These are phyloP conservation scores for Chlamydomonas eustigma DNA, from an alignment of 139 green algal genomes.

Conservation along the genomic window DNA sequence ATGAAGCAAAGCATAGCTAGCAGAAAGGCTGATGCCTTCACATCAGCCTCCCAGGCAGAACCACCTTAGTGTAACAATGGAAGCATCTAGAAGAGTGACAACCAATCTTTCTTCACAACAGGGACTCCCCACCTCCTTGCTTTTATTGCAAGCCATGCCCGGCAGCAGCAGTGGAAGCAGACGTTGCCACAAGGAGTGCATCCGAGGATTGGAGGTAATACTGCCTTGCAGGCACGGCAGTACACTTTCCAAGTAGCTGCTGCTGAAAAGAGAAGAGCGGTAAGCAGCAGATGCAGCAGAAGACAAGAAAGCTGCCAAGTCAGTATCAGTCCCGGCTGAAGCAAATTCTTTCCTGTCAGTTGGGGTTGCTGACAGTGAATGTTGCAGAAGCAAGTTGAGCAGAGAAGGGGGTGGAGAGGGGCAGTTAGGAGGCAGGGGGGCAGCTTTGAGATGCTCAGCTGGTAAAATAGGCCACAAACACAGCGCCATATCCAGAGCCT, in stretches of 20 bases:
- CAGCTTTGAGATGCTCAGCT: slow-evolving; percentile 15
- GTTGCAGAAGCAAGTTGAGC: background rate
- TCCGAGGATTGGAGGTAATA: slow-evolving; percentile 45
- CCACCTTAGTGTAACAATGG: too few relatives aligned
- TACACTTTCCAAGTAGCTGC: slow-evolving; percentile 35
- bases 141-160: background rate
- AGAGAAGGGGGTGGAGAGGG: slow-evolving; percentile 33
- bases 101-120: background rate
- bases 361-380: background rate
- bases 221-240: slow-evolving; percentile 34
- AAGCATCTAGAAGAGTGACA: too few relatives aligned
- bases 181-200: slow-evolving; percentile 65
- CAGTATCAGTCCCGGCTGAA: too few relatives aligned
- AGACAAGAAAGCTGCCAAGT: slow-evolving; percentile 9
- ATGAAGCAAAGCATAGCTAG: too few relatives aligned
- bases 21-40: too few relatives aligned
- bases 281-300: slow-evolving; percentile 6
- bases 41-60: too few relatives aligned
- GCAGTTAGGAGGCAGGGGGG: slow-evolving; percentile 46
- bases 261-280: slow-evolving; percentile 32
- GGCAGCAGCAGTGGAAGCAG: slow-evolving; percentile 69
- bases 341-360: too few relatives aligned
- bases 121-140: slow-evolving; percentile 9
- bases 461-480: slow-evolving; percentile 62
- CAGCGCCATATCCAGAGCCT: slow-evolving; percentile 63